A percentile compares a stretch with the other conserved stretches of the same genome.
Conservation (phyloP, 345 rosid genomes). For the Aquilaria sinensis region DNA sequence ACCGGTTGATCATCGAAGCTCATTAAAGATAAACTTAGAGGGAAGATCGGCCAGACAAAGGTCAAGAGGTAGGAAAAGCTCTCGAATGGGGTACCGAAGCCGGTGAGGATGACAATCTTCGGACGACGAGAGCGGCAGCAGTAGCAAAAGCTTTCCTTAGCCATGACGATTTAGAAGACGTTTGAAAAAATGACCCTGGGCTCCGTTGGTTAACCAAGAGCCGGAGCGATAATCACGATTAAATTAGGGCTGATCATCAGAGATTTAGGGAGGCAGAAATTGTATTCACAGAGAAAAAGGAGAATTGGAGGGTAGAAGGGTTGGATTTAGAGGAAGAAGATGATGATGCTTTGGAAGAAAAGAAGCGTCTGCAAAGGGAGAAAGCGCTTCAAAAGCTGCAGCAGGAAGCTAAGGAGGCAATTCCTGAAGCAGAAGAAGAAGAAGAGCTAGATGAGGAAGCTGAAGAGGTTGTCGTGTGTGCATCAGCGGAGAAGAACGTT, state of each 20-base stretch:
- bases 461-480: slow-evolving; percentile 59
- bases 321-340: slow-evolving; percentile 47
- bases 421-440: slow-evolving; percentile 58
- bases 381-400: slow-evolving; percentile 20
- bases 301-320: slow-evolving; percentile 12
- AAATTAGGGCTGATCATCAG: slow-evolving; percentile 64
- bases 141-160: slow-evolving; percentile 52
- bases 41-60: slow-evolving; percentile 22
- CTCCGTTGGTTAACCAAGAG: slow-evolving; percentile 64
- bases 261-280: slow-evolving; percentile 61
- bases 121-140: slow-evolving; percentile 37
- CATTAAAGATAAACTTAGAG: neutral
- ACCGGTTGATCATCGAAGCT: slow-evolving; percentile 55
- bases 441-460: slow-evolving; percentile 60
- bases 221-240: slow-evolving; percentile 50
- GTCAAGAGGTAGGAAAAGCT: slow-evolving; percentile 69
- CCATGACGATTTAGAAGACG: slow-evolving; percentile 27
- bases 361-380: slow-evolving; percentile 46
- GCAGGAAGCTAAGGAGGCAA: slow-evolving; percentile 15
- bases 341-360: slow-evolving; percentile 50
- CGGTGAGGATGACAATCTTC: slow-evolving; percentile 56
- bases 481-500: slow-evolving; percentile 66
- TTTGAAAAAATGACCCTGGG: slow-evolving; percentile 51
- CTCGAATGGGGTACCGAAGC: slow-evolving; percentile 69
- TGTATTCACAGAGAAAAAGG: slow-evolving; percentile 53